phyloP scores from a whole-genome alignment of 768 basidiomycete genomes.

The Hericium rajendrae region DNA sequence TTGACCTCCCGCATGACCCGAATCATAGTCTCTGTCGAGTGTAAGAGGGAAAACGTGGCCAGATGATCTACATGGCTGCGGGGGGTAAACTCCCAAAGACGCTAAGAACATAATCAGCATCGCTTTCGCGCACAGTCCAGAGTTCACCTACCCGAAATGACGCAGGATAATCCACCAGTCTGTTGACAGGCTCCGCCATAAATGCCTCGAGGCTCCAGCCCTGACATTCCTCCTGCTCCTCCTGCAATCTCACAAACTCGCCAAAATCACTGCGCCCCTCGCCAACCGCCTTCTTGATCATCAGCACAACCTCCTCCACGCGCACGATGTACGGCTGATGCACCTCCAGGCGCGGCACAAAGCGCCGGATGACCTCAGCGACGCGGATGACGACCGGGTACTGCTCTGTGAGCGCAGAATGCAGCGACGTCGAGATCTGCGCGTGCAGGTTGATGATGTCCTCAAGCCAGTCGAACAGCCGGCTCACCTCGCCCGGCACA shows the following conservation, averaged over 20 bases:
- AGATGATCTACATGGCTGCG: conserved; percentile 62
- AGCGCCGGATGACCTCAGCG: conserved; percentile 47
- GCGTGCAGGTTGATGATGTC: conserved; percentile 75
- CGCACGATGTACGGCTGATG: conserved; percentile 82
- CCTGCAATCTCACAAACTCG: conserved; percentile 71
- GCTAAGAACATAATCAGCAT: conserved; percentile 31
- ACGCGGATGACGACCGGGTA: conserved; percentile 40
- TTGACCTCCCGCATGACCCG: conserved; percentile 81
- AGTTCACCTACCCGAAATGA: conserved; percentile 56
- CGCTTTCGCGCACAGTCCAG: not conserved
- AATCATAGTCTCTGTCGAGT: conserved; percentile 62
- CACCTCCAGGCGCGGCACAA: conserved; percentile 62
- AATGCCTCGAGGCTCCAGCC: conserved; percentile 60
- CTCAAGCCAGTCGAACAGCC: conserved; percentile 82
- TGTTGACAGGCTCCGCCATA: conserved; percentile 65
- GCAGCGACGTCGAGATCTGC: conserved; percentile 45
- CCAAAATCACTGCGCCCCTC: conserved; percentile 66
- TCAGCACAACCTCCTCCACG: conserved; percentile 47
- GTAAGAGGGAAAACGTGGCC: conserved; percentile 51
- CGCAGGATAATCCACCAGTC: conserved; percentile 61
- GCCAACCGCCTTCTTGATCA: conserved; percentile 39
- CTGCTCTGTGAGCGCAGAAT: conserved; percentile 30
- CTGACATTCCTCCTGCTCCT: conserved; percentile 40
- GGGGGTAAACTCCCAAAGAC: conserved; percentile 60
- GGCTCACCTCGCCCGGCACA: conserved; percentile 58